Evolutionary conservation across 768 basidiomycete genomes (phyloP).

Genomic region (Gymnopilus dilepis): DNA sequence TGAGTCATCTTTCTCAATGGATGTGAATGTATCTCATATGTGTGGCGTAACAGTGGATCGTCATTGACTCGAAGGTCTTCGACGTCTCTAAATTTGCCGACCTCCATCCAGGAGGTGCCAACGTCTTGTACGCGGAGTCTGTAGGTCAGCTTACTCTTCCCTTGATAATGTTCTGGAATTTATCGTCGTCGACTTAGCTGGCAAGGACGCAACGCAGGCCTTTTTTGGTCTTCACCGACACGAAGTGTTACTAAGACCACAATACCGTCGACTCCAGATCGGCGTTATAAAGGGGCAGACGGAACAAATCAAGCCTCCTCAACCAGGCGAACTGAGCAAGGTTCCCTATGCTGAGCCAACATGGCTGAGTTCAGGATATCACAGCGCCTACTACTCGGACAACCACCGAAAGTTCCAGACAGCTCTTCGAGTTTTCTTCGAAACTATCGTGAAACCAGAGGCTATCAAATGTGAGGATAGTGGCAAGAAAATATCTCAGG

Average conservation of each 20-base stretch:
- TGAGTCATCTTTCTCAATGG: conserved; percentile 37
- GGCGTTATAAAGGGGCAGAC: conserved; percentile 35
- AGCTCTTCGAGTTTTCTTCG: conserved; percentile 76
- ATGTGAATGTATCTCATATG: not conserved
- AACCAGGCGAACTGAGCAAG: conserved; percentile 35
- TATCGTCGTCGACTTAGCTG: conserved; percentile 44
- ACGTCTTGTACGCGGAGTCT: conserved; percentile 67
- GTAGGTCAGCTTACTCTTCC: conserved; percentile 55
- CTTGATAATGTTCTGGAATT: not conserved
- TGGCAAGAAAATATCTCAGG: conserved; percentile 85
- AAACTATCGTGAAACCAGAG: conserved; percentile 76
- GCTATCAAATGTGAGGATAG: conserved; percentile 81
- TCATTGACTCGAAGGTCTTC: conserved; percentile 82
- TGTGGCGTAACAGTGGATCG: conserved; percentile 66
- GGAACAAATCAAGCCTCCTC: conserved; percentile 33
- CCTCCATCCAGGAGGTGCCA: conserved; percentile 84
- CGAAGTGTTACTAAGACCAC: conserved; percentile 37
- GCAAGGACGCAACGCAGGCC: conserved; percentile 56
- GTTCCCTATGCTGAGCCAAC: conserved; percentile 41
- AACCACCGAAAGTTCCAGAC: conserved; percentile 77
- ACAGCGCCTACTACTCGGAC: conserved; percentile 38
- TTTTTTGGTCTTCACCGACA: conserved; percentile 40
- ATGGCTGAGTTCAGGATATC: conserved; percentile 38
- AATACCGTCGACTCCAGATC: conserved; percentile 38
- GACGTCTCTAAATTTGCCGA: conserved; percentile 81